Conservation (phyloP, 208 protist genomes). For the Crithidia sp. region DNA sequence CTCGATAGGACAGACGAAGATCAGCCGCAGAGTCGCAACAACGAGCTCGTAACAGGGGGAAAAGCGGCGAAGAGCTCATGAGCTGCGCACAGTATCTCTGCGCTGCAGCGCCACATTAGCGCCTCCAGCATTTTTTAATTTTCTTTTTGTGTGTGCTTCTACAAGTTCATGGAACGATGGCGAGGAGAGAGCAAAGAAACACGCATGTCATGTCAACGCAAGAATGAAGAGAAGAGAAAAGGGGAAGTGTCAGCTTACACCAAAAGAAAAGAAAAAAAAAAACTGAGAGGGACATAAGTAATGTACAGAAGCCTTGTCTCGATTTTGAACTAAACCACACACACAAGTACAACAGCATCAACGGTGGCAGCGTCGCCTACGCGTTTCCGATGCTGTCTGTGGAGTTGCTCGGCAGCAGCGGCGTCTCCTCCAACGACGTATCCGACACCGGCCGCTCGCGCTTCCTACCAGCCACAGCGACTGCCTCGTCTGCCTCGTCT, state of each 20-base stretch:
- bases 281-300: background rate
- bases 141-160: background rate
- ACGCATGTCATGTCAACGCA: background rate
- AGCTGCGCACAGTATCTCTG: too few relatives aligned
- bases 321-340: background rate
- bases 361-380: background rate
- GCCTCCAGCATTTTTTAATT: background rate
- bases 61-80: too few relatives aligned
- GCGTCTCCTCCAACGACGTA: conserved; percentile 7
- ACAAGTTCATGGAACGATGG: background rate
- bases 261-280: conserved; percentile 15
- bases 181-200: conserved; percentile 7
- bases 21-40: too few relatives aligned
- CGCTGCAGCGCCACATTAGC: too few relatives aligned
- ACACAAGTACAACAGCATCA: background rate
- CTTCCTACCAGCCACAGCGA: background rate
- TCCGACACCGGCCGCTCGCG: background rate
- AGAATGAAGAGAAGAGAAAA: conserved; percentile 15
- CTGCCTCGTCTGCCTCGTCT: too few relatives aligned
- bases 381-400: conserved; percentile 3
- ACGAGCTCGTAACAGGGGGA: too few relatives aligned
- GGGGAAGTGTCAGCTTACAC: background rate
- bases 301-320: conserved; percentile 4
- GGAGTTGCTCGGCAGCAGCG: background rate
- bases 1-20: too few relatives aligned